These are phyloP conservation scores for Daphne laureola DNA, from an alignment of 441 rosid species.

Conservation along the genomic window DNA sequence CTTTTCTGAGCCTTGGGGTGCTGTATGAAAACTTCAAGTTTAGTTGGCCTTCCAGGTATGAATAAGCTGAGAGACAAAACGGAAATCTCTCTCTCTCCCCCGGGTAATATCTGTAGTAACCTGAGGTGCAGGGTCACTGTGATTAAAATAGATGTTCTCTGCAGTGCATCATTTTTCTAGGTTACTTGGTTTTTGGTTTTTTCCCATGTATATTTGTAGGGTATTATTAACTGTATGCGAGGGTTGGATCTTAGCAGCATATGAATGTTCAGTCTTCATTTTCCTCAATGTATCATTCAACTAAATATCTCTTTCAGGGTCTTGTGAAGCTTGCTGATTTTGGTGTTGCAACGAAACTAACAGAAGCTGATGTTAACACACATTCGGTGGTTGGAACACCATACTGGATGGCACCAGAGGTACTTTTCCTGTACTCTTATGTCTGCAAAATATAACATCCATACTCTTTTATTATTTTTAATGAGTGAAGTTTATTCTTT, in stretches of 20 bases:
- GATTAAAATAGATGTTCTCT: neutral
- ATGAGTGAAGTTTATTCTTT: neutral
- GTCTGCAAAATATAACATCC: neutral
- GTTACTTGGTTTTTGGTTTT: neutral
- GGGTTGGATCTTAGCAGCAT: too few species aligned
- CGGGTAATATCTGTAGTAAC: neutral
- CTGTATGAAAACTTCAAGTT: neutral
- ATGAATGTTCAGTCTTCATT: constrained; percentile 9
- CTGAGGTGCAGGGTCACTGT: neutral
- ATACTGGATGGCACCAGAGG: constrained; percentile 99
- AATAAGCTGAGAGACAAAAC: neutral
- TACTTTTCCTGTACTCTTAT: constrained; percentile 19
- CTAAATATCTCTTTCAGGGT: constrained; percentile 46
- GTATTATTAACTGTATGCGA: too few species aligned
- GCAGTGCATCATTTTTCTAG: neutral
- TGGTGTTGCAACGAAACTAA: constrained; percentile 99
- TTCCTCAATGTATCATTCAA: constrained; percentile 5
- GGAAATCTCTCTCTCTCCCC: constrained; percentile 3
- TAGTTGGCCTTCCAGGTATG: constrained; percentile 2
- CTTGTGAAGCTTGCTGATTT: constrained; percentile 99
- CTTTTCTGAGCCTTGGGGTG: neutral
- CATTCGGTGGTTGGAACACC: constrained; percentile 99
- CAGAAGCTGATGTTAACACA: constrained; percentile 97
- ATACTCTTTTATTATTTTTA: neutral
- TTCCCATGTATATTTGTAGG: too few species aligned